phyloP scores from a whole-genome alignment of 345 rosid genomes.

The Turnera subulata region DNA sequence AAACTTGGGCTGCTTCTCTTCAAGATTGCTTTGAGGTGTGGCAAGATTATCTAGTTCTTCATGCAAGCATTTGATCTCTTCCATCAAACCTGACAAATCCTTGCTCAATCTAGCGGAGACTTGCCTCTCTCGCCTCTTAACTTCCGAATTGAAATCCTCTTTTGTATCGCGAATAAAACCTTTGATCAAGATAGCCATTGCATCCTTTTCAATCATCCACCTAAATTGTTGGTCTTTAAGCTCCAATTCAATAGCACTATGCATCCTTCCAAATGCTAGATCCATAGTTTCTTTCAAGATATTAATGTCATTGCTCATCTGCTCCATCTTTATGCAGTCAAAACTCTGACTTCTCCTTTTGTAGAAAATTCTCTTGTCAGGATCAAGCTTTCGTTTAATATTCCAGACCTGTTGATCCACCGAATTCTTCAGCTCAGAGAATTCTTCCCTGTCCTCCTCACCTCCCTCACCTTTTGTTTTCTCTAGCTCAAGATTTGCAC shows the following conservation, averaged over 20 bases:
- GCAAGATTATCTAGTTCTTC: conserved; percentile 37
- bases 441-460: conserved; percentile 38
- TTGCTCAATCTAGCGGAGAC: conserved; percentile 28
- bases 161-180: conserved; percentile 41
- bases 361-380: conserved; percentile 29
- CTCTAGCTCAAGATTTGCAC: conserved; percentile 37
- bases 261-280: conserved; percentile 79
- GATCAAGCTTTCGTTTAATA: conserved; percentile 61
- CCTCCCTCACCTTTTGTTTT: conserved; percentile 26
- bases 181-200: conserved; percentile 33
- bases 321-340: conserved; percentile 41
- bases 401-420: conserved; percentile 69
- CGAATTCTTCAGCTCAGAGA: conserved; percentile 56
- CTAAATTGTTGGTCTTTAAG: conserved; percentile 66
- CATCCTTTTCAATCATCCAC: conserved; percentile 55
- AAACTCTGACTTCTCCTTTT: conserved; percentile 28
- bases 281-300: conserved; percentile 68
- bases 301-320: conserved; percentile 56
- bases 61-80: conserved; percentile 29
- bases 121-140: conserved; percentile 27
- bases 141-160: conserved; percentile 33
- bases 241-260: conserved; percentile 53
- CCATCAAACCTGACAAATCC: conserved; percentile 37
- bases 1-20: conserved; percentile 10
- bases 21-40: conserved; percentile 1